These are phyloP conservation scores for Thielaviopsis ethacetica DNA, from an alignment of 2,329 filamentous ascomycete species.

Conservation along the genomic window DNA sequence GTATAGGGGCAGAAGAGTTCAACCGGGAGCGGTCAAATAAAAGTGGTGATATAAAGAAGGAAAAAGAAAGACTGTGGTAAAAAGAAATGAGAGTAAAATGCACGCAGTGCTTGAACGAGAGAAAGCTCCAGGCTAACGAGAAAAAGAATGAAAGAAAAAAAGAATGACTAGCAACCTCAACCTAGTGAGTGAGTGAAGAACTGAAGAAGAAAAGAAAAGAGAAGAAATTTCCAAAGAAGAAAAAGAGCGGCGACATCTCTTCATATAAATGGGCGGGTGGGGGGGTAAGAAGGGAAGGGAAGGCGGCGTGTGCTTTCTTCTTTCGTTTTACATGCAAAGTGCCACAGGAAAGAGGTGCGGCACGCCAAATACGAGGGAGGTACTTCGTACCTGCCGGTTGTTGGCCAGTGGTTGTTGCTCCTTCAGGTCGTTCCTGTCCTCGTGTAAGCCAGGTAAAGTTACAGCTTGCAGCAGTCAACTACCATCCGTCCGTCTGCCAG, in stretches of 20 bases:
- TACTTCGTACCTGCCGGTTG: background rate
- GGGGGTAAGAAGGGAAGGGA: background rate
- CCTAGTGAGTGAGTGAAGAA: background rate
- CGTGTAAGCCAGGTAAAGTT: too few relatives aligned
- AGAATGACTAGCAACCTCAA: constrained; percentile 10
- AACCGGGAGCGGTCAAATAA: background rate
- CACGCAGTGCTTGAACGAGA: constrained; percentile 12
- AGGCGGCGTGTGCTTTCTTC: background rate
- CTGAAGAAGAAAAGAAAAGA: background rate
- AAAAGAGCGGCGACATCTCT: background rate
- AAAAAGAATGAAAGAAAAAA: constrained; percentile 5
- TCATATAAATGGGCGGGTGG: background rate
- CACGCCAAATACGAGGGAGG: background rate
- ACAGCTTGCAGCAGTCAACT: background rate
- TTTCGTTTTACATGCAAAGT: background rate
- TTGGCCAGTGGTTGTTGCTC: background rate
- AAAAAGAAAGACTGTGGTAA: background rate
- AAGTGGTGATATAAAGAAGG: background rate
- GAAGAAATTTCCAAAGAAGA: background rate
- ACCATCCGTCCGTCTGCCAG: too few relatives aligned
- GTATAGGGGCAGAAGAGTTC: background rate
- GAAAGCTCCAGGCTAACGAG: constrained; percentile 9
- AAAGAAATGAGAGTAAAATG: constrained; percentile 1
- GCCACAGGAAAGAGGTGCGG: background rate
- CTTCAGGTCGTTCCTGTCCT: background rate